Conservation (phyloP, 805 yeast species). For the Candida corydali region DNA sequence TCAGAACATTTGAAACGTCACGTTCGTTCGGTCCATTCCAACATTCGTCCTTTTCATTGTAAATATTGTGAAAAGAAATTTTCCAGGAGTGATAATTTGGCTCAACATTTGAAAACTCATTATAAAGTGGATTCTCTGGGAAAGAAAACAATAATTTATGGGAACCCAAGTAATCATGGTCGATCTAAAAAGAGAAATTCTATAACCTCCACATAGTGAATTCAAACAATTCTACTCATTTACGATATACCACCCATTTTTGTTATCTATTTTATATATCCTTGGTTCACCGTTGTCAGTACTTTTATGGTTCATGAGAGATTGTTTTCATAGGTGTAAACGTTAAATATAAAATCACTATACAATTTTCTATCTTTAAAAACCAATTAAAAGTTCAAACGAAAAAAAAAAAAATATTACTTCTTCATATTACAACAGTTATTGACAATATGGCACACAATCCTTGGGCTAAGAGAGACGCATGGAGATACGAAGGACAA, state of each 20-base stretch:
- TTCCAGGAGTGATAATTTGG: slow-evolving; percentile 39
- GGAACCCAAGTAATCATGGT: slow-evolving; percentile 4
- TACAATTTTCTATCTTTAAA: no score
- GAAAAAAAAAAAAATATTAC: neutral
- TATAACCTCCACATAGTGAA: no score
- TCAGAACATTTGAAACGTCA: slow-evolving; percentile 42
- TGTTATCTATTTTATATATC: no score
- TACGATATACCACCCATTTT: no score
- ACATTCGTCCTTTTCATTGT: slow-evolving; percentile 42
- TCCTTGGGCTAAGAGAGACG: slow-evolving; percentile 67
- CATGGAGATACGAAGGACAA: slow-evolving; percentile 86
- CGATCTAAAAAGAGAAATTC: slow-evolving; percentile 5
- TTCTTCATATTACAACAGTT: neutral
- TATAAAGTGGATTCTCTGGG: slow-evolving; percentile 30
- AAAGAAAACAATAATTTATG: slow-evolving; percentile 13
- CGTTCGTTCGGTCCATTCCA: slow-evolving; percentile 41
- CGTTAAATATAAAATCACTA: no score
- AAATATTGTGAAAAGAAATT: slow-evolving; percentile 43
- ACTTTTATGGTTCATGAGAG: no score
- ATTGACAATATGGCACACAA: slow-evolving; percentile 20
- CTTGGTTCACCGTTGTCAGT: no score
- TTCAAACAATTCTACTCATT: no score
- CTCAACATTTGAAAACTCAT: slow-evolving; percentile 43
- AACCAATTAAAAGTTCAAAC: slow-evolving; percentile 6
- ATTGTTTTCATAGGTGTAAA: no score